Conservation (phyloP, 306 rosid genomes). For the Echinosophora koreensis region DNA sequence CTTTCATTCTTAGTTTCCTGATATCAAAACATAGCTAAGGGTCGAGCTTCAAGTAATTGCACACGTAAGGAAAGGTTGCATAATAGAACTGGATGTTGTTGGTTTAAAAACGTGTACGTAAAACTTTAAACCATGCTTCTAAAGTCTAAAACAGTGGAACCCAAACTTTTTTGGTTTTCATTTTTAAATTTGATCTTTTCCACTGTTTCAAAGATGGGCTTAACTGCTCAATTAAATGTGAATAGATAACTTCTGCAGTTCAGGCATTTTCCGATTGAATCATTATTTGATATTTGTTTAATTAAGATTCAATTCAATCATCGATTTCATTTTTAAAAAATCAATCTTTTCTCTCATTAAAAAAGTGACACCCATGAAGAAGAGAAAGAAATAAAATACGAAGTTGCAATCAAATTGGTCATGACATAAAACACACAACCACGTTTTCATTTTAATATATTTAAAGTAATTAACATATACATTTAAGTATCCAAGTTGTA, state of each 20-base stretch:
- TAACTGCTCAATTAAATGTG: too few relatives aligned
- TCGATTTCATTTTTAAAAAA: not conserved
- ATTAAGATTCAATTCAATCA: not conserved
- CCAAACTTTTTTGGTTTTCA: constrained; percentile 1
- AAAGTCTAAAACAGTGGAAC: constrained; percentile 34
- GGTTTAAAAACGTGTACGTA: constrained; percentile 48
- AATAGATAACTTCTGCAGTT: too few relatives aligned
- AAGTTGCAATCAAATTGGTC: constrained; percentile 29
- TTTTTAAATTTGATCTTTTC: constrained; percentile 14
- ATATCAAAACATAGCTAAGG: constrained; percentile 11
- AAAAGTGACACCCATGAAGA: constrained; percentile 2
- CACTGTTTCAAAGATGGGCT: not conserved
- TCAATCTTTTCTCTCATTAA: not conserved
- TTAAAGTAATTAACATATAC: not conserved
- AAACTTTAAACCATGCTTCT: constrained; percentile 44
- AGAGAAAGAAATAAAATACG: constrained; percentile 5
- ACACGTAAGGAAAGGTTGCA: constrained; percentile 16
- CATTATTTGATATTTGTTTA: too few relatives aligned
- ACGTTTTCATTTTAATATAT: constrained; percentile 49
- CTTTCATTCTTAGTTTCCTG: not conserved
- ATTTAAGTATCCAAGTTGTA: constrained; percentile 33
- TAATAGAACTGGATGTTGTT: constrained; percentile 24
- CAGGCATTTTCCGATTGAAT: too few relatives aligned
- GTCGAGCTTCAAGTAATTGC: constrained; percentile 31
- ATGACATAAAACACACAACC: constrained; percentile 28